Conservation (phyloP, 176 grass and related monocot genomes). For the Lolium multiflorum region DNA sequence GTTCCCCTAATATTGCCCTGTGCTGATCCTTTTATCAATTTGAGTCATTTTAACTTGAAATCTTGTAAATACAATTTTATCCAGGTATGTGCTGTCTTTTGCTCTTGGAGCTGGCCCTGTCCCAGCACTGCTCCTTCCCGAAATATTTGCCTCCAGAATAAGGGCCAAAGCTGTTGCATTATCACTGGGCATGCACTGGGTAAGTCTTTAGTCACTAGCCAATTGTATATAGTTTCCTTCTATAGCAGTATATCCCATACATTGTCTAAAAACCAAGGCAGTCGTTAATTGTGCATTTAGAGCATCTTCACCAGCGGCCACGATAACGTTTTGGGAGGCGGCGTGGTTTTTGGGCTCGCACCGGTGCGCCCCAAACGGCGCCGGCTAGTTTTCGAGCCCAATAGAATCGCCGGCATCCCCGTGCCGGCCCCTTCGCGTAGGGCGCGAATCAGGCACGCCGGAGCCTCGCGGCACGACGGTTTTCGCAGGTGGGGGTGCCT, state of each 20-base stretch:
- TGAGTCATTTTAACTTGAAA: neutral
- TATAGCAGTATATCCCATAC: neutral
- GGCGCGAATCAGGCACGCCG: too few species aligned
- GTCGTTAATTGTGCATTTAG: neutral
- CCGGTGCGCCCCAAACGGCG: too few species aligned
- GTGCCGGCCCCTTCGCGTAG: too few species aligned
- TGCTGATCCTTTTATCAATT: slow-evolving; percentile 12
- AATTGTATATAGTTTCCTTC: neutral
- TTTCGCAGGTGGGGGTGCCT: too few species aligned
- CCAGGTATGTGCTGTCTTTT: slow-evolving; percentile 94
- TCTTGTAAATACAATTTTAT: slow-evolving; percentile 42
- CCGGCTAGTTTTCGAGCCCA: too few species aligned
- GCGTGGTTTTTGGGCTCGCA: too few species aligned
- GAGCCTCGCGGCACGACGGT: too few species aligned
- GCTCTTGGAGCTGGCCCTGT: slow-evolving; percentile 97
- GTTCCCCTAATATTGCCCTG: neutral
- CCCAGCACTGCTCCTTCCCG: slow-evolving; percentile 95
- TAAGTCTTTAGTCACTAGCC: slow-evolving; percentile 49
- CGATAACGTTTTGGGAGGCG: too few species aligned
- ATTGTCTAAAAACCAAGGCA: slow-evolving; percentile 22
- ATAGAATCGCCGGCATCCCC: too few species aligned
- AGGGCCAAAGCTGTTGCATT: slow-evolving; percentile 98
- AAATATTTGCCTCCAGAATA: slow-evolving; percentile 99
- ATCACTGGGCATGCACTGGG: slow-evolving; percentile 99
- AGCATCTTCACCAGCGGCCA: too few species aligned